phyloP scores from a whole-genome alignment of 768 basidiomycete genomes.

The Kwoniella newhampshirensis region DNA sequence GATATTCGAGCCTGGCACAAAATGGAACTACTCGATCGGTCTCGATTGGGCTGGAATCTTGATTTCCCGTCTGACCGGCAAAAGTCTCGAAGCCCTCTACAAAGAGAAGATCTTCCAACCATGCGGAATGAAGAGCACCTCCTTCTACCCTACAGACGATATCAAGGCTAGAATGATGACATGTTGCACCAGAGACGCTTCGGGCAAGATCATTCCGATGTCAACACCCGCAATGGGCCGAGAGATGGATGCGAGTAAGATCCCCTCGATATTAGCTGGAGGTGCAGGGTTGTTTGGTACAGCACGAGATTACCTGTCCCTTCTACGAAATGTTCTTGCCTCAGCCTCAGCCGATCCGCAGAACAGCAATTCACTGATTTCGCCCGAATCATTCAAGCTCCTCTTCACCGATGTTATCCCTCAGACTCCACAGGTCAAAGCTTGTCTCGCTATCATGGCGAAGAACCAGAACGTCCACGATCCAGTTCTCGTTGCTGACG shows the following conservation, averaged over 20 bases:
- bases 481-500: slow-evolving; percentile 1
- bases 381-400: slow-evolving; percentile 5
- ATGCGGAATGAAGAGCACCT: slow-evolving; percentile 4
- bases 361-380: background rate
- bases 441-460: slow-evolving; percentile 7
- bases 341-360: slow-evolving; percentile 3
- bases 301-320: slow-evolving; percentile 22
- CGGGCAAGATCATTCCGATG: background rate
- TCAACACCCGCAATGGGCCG: slow-evolving; percentile 2
- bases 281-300: slow-evolving; percentile 30
- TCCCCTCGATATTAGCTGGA: slow-evolving; percentile 6
- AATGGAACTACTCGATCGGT: slow-evolving; percentile 7
- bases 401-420: slow-evolving; percentile 9
- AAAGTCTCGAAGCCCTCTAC: background rate
- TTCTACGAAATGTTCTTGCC: slow-evolving; percentile 15
- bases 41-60: slow-evolving; percentile 21
- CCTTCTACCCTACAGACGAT: slow-evolving; percentile 21
- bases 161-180: slow-evolving; percentile 1
- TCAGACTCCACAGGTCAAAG: background rate
- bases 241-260: slow-evolving; percentile 4
- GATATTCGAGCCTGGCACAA: slow-evolving; percentile 22
- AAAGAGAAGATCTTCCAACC: background rate
- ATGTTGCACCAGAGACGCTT: background rate
- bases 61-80: slow-evolving; percentile 20
- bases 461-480: slow-evolving; percentile 12